Evolutionary conservation across 2,329 filamentous ascomycete species (phyloP).

Genomic region (Aureobasidium vineae): DNA sequence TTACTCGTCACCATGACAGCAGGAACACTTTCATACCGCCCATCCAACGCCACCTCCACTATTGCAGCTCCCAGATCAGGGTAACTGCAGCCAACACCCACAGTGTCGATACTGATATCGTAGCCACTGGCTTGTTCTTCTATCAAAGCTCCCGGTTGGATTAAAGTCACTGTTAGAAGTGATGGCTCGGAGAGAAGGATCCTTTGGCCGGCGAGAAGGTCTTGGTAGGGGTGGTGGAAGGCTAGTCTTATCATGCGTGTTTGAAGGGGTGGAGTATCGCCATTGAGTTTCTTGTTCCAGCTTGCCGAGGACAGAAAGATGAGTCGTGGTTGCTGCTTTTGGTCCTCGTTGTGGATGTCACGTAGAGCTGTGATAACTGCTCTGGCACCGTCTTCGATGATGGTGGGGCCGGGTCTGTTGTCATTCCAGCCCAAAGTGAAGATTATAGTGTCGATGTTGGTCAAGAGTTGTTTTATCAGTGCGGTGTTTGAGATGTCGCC

Average conservation of each 20-base stretch:
- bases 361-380: not conserved
- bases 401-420: not conserved
- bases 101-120: not conserved
- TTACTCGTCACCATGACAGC: not conserved
- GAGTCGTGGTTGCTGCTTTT: not conserved
- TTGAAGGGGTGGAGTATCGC: not conserved
- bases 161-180: not conserved
- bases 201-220: not conserved
- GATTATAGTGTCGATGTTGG: not conserved
- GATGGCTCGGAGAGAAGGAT: not conserved
- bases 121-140: not conserved
- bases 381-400: not conserved
- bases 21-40: not conserved
- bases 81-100: not conserved
- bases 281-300: not conserved
- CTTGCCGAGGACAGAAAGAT: not conserved
- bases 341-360: not conserved
- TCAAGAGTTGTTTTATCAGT: not conserved
- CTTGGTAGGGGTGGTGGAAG: not conserved
- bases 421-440: slow-evolving; percentile 8
- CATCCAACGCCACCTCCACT: not conserved
- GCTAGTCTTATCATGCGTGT: not conserved
- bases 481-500: not conserved
- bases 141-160: not conserved
- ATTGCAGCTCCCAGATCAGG: not conserved